A percentile compares a stretch with the other conserved stretches of the same genome.
Conservation (phyloP, 2,329 filamentous ascomycete genomes). For the Coniella vitis region DNA sequence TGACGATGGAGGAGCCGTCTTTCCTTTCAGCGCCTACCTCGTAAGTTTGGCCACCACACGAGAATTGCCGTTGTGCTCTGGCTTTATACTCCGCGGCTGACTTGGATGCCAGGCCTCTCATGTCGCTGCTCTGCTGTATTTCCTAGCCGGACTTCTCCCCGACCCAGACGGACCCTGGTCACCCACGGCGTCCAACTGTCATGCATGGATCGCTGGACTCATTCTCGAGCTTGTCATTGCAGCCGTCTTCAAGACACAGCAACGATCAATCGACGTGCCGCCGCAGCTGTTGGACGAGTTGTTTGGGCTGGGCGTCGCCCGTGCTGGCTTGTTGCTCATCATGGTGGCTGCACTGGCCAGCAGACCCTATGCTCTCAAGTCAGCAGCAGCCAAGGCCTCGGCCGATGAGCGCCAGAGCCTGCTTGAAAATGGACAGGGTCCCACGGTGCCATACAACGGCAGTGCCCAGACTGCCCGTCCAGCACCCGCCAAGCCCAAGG, state of each 20-base stretch:
- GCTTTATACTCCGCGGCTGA: constrained; percentile 5
- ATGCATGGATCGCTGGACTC: constrained; percentile 30
- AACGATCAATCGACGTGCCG: constrained; percentile 24
- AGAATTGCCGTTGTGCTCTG: constrained; percentile 15
- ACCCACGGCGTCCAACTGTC: constrained; percentile 29
- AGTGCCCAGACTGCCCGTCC: constrained; percentile 23
- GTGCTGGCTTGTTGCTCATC: constrained; percentile 27
- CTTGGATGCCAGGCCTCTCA: constrained; percentile 27
- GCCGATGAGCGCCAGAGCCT: constrained; percentile 32
- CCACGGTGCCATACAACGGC: constrained; percentile 16
- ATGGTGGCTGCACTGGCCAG: constrained; percentile 28
- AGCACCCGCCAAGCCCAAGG: constrained; percentile 18
- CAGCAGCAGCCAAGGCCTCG: constrained; percentile 22
- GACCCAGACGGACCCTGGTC: constrained; percentile 39
- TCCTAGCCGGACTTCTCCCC: constrained; percentile 34
- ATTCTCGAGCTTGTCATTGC: constrained; percentile 31
- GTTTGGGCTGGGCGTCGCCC: constrained; percentile 25
- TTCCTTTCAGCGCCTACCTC: constrained; percentile 35
- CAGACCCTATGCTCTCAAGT: constrained; percentile 26
- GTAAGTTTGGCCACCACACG: constrained; percentile 11
- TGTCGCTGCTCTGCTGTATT: constrained; percentile 35
- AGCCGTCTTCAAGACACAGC: constrained; percentile 26
- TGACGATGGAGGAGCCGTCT: constrained; percentile 21
- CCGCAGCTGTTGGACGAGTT: constrained; percentile 24
- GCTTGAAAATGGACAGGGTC: constrained; percentile 31